phyloP scores from a whole-genome alignment of 2,329 filamentous ascomycete genomes.

The Sarocladiaceae sp. region DNA sequence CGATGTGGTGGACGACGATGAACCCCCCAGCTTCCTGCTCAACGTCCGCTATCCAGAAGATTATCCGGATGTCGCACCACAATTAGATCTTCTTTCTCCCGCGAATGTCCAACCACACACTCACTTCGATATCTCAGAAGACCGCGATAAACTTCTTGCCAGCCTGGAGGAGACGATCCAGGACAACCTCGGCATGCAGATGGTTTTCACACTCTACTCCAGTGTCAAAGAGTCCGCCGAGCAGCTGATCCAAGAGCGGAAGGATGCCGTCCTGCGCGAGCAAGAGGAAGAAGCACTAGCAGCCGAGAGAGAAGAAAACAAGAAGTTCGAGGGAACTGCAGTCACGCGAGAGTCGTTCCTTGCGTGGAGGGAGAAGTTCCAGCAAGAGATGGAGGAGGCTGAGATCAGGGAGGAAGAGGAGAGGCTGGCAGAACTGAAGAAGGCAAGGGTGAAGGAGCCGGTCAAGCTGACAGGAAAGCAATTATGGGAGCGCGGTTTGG shows the following conservation, averaged over 20 bases:
- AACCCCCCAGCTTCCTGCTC: slow-evolving; percentile 68
- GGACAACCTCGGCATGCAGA: slow-evolving; percentile 94
- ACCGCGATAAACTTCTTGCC: slow-evolving; percentile 68
- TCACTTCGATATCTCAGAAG: slow-evolving; percentile 72
- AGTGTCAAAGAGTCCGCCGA: slow-evolving; percentile 89
- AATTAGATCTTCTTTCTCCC: slow-evolving; percentile 70
- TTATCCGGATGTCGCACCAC: slow-evolving; percentile 83
- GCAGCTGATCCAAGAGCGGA: slow-evolving; percentile 68
- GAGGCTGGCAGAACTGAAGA: slow-evolving; percentile 74
- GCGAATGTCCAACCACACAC: slow-evolving; percentile 63
- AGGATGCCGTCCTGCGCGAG: slow-evolving; percentile 53
- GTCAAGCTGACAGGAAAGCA: slow-evolving; percentile 67
- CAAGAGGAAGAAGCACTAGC: slow-evolving; percentile 49
- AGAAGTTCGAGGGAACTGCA: slow-evolving; percentile 86
- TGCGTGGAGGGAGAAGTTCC: slow-evolving; percentile 73
- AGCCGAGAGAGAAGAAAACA: slow-evolving; percentile 85
- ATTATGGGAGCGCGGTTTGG: slow-evolving; percentile 71
- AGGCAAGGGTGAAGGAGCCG: slow-evolving; percentile 68
- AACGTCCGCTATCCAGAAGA: slow-evolving; percentile 82
- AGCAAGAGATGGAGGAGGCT: slow-evolving; percentile 72
- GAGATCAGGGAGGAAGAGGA: slow-evolving; percentile 65
- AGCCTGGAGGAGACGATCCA: slow-evolving; percentile 69
- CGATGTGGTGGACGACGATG: slow-evolving; percentile 60
- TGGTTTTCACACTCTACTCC: slow-evolving; percentile 89
- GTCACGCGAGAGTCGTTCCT: slow-evolving; percentile 85